Evolutionary conservation across 108 stramenopile genomes (phyloP).

Genomic region (Nitzschia sp.): DNA sequence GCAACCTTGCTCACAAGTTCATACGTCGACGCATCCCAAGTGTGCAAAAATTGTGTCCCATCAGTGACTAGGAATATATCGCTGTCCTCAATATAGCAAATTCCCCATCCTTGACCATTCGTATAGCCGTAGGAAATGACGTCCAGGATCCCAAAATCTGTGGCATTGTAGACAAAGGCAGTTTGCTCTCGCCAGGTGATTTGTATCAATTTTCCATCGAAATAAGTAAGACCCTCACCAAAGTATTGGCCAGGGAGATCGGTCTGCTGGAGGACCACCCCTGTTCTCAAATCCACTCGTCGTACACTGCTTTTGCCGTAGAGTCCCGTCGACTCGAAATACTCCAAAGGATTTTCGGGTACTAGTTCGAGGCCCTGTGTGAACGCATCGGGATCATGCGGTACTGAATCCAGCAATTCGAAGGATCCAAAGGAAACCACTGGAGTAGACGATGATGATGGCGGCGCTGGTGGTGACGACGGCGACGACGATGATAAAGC

Average conservation of each 20-base stretch:
- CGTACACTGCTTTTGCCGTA: constrained; percentile 63
- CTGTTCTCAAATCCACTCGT: constrained; percentile 49
- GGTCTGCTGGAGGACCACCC: constrained; percentile 39
- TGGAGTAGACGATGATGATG: too few species aligned
- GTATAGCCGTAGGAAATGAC: constrained; percentile 51
- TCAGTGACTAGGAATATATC: constrained; percentile 78
- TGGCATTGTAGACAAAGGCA: constrained; percentile 74
- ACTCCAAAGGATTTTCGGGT: not conserved
- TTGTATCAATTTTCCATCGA: constrained; percentile 52
- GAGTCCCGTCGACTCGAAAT: constrained; percentile 67
- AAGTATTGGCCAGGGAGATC: constrained; percentile 51
- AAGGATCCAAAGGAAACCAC: constrained; percentile 4
- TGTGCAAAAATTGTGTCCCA: constrained; percentile 62
- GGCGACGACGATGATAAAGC: too few species aligned
- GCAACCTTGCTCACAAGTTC: constrained; percentile 41
- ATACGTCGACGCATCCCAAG: constrained; percentile 70
- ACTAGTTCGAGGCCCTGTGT: constrained; percentile 12
- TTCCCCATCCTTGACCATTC: constrained; percentile 79
- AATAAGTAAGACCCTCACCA: constrained; percentile 76
- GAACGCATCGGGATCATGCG: constrained; percentile 4
- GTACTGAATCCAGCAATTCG: not conserved
- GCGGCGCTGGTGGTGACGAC: too few species aligned
- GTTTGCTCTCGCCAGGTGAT: constrained; percentile 69
- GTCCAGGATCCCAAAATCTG: constrained; percentile 42
- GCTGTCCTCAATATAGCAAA: constrained; percentile 59